Evolutionary conservation across 805 yeast species (phyloP).

Genomic region (Teunomyces pallodes): DNA sequence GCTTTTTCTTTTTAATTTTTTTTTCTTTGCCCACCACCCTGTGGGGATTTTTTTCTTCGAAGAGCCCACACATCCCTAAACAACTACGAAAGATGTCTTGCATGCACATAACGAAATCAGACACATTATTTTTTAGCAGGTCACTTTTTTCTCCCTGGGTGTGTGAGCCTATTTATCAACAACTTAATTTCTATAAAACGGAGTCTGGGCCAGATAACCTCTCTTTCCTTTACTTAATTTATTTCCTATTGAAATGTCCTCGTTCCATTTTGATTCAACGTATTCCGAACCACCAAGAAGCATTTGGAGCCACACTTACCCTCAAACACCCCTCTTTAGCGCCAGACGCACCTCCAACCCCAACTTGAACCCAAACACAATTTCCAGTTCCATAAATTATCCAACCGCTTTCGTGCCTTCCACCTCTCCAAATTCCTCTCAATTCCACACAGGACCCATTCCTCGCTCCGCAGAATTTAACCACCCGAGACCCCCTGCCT

Average conservation of each 20-base stretch:
- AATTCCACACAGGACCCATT: background rate
- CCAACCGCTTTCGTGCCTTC: background rate
- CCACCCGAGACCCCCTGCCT: background rate
- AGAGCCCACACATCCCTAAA: background rate
- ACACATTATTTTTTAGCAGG: slow-evolving; percentile 3
- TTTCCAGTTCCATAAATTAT: background rate
- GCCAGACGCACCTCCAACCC: background rate
- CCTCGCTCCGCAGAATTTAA: background rate
- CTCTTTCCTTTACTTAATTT: background rate
- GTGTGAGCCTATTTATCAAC: slow-evolving; percentile 1
- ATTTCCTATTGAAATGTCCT: background rate
- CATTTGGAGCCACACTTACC: background rate
- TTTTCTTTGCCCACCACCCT: background rate
- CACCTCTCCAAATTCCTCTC: background rate
- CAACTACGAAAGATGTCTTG: background rate
- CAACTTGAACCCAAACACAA: background rate
- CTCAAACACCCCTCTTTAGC: background rate
- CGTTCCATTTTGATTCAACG: background rate
- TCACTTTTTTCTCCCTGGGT: background rate
- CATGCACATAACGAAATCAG: slow-evolving; percentile 1
- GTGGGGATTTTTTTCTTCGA: background rate
- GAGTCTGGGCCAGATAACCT: background rate
- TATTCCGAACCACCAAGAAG: background rate
- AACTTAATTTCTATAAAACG: slow-evolving; percentile 1
- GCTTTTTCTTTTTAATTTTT: background rate